Evolutionary conservation across 768 basidiomycete genomes (phyloP).

Genomic region (Cystobasidiopsis lactophilus): DNA sequence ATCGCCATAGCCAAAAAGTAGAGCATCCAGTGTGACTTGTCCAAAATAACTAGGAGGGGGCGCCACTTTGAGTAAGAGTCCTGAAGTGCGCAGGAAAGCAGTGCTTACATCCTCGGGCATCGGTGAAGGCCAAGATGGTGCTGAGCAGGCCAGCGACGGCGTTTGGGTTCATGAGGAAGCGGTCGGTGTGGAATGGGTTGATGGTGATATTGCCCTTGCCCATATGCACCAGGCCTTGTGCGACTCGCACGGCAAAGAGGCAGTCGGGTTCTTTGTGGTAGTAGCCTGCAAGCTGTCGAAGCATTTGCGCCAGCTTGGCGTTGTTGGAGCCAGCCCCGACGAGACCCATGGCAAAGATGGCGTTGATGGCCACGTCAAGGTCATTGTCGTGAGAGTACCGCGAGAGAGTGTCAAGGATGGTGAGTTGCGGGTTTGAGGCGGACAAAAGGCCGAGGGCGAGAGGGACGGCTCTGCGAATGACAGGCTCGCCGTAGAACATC

Average conservation of each 20-base stretch:
- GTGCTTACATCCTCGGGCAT: slow-evolving; percentile 80
- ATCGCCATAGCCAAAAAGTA: slow-evolving; percentile 89
- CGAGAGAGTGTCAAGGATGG: slow-evolving; percentile 86
- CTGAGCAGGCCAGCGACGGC: slow-evolving; percentile 77
- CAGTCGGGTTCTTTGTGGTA: slow-evolving; percentile 95
- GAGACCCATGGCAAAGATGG: slow-evolving; percentile 96
- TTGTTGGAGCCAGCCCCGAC: slow-evolving; percentile 99
- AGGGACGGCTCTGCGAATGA: slow-evolving; percentile 76
- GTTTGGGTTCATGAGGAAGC: slow-evolving; percentile 65
- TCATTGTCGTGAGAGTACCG: slow-evolving; percentile 99
- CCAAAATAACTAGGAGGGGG: slow-evolving; percentile 48
- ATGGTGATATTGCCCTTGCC: slow-evolving; percentile 95
- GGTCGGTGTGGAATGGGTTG: slow-evolving; percentile 89
- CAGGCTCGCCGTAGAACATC: slow-evolving; percentile 97
- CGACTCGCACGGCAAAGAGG: slow-evolving; percentile 83
- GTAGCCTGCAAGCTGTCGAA: slow-evolving; percentile 88
- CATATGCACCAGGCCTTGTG: slow-evolving; percentile 95
- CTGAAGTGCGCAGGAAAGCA: slow-evolving; percentile 15
- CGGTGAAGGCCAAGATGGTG: slow-evolving; percentile 75
- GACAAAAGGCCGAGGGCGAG: slow-evolving; percentile 86
- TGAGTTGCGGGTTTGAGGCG: slow-evolving; percentile 82
- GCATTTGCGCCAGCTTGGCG: slow-evolving; percentile 89
- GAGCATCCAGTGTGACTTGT: slow-evolving; percentile 96
- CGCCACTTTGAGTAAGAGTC: not conserved
- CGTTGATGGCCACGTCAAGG: slow-evolving; percentile 82